A percentile compares a stretch with the other conserved stretches of the same genome.
Evolutionary conservation across 1,284 basidiomycete species (phyloP).

Genomic region (Thecaphora thlaspeos): DNA sequence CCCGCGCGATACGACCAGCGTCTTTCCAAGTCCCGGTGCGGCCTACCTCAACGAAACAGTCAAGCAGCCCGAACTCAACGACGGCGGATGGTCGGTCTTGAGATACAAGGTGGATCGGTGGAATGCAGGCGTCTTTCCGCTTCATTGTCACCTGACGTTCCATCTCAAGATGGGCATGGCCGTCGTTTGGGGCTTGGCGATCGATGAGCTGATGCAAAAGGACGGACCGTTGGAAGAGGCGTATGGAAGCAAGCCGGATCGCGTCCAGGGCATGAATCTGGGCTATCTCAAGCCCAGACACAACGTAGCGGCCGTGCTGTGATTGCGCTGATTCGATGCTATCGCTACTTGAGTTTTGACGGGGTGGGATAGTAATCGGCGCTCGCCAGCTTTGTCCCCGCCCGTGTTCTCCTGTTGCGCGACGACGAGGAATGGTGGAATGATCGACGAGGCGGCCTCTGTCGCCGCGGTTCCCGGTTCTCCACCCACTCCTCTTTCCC

Average conservation of each 20-base stretch:
- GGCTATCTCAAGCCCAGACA: neutral
- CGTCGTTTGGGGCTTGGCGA: conserved; percentile 22
- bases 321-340: no score
- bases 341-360: no score
- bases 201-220: conserved; percentile 4
- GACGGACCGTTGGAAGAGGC: neutral
- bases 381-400: no score
- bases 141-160: conserved; percentile 38
- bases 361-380: no score
- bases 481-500: no score
- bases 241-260: neutral
- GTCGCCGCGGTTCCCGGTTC: no score
- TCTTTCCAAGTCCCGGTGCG: conserved; percentile 32
- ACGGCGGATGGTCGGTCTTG: conserved; percentile 36
- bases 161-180: conserved; percentile 47
- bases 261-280: conserved; percentile 1
- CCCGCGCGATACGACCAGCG: conserved; percentile 34
- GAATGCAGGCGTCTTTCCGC: conserved; percentile 19
- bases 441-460: no score
- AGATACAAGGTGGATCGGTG: conserved; percentile 22
- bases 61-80: conserved; percentile 1
- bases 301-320: conserved; percentile 3
- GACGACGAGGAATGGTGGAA: no score
- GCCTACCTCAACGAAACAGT: conserved; percentile 18
- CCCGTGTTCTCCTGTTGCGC: no score